These are phyloP conservation scores for Pichia thaimueangensis DNA, from an alignment of 805 yeast species.

Conservation along the genomic window DNA sequence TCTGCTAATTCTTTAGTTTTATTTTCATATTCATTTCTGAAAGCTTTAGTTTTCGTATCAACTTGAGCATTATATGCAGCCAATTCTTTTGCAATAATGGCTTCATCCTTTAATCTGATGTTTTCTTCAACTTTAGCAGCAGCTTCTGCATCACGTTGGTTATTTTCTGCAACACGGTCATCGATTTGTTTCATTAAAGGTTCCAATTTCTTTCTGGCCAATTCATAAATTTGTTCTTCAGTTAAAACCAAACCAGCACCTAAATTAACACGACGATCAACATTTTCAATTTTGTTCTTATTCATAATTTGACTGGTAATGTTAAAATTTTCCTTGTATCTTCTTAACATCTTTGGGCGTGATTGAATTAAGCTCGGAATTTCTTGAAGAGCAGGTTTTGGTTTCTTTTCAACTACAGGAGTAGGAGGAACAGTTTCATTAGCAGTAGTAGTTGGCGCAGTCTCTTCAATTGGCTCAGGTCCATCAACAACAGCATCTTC, in stretches of 20 bases:
- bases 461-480: conserved; percentile 10
- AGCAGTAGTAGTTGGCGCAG: conserved; percentile 10
- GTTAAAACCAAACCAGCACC: conserved; percentile 51
- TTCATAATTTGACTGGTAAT: conserved; percentile 42
- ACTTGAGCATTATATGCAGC: conserved; percentile 33
- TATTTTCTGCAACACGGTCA: conserved; percentile 39
- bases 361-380: conserved; percentile 33
- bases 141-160: conserved; percentile 25
- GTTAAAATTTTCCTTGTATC: conserved; percentile 43
- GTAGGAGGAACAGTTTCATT: neutral
- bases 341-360: conserved; percentile 38
- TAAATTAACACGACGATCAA: conserved; percentile 42
- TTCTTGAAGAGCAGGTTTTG: conserved; percentile 16
- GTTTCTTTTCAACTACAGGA: neutral
- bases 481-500: conserved; percentile 15
- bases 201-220: conserved; percentile 49
- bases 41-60: conserved; percentile 35
- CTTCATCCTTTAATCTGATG: conserved; percentile 29
- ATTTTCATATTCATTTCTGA: conserved; percentile 19
- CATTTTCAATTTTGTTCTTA: conserved; percentile 38
- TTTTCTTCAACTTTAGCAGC: conserved; percentile 22
- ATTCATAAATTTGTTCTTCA: conserved; percentile 47
- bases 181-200: conserved; percentile 48
- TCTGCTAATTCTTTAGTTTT: conserved; percentile 22
- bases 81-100: conserved; percentile 31